Base-by-base conservation (phyloP, 1,284 basidiomycete genomes). In the Gomphus sp. region DNA sequence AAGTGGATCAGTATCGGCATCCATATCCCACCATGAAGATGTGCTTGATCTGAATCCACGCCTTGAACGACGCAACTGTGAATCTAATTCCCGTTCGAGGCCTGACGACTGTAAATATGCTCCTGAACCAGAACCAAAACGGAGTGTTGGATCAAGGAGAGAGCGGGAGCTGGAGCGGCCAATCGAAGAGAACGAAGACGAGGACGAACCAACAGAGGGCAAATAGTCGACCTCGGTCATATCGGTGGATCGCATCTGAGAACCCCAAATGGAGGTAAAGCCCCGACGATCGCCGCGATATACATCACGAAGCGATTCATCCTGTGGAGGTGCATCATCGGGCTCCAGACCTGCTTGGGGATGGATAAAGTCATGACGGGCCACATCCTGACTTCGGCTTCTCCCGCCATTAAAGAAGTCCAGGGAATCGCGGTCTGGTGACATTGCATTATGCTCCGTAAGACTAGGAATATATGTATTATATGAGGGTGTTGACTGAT, bases 141-240 rank as follows among this genome's bases (percentile, higher is more conserved):
- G 39, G 10, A 59, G 36, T 8, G 41, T 41, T 36, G 58, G 58
- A 37, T 59, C 58, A 31, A 59, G 45, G 11, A 59, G 51, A 47
- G 58, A 59, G 33, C 58, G 51, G 22, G 58, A 59, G 18, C 18
- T 50, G 11, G 47, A 28, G 12, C 58, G 52, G 14, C 43, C 18
- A 59, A 28, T 22, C 2, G 58, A 39, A 4, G 58, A 14, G 36
- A 49, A 36, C 14, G 52, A 45, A 10, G 50, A 28, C 8, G 58
- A 34, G 31, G 52, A 53, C 12, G 52, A 54, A 36, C 31, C 45
- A 57, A 33, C 31, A 34, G 34, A 7, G 44, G 48, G 33, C 16
- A 48, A 12, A 39, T 51, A 25, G 41, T 51, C 56, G 10, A 25
- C 18, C n/a, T 43, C 51, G 14, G 41, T 45, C 11, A 52, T 12